These are phyloP conservation scores for Ceratobasidium theobromae DNA, from an alignment of 1,284 basidiomycete genomes.

Conservation along the genomic window DNA sequence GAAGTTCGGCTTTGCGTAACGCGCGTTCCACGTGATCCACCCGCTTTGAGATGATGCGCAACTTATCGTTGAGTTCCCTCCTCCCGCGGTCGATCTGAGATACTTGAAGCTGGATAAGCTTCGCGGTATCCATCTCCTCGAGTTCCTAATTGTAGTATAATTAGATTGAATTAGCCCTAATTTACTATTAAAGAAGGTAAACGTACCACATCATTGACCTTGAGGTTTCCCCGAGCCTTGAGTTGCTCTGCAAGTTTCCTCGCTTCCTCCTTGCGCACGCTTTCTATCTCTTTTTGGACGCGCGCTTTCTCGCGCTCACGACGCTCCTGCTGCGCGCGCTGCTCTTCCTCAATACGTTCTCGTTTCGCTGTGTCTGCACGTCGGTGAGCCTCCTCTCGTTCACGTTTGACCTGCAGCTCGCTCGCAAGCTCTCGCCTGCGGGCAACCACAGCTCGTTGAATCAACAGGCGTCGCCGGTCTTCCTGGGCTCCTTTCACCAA, in stretches of 20 bases:
- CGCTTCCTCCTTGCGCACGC: slow-evolving; percentile 81
- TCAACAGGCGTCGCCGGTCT: slow-evolving; percentile 74
- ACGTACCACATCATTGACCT: slow-evolving; percentile 78
- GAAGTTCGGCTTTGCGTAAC: slow-evolving; percentile 90
- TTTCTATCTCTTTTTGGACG: slow-evolving; percentile 80
- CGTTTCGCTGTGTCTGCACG: slow-evolving; percentile 70
- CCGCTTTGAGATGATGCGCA: slow-evolving; percentile 85
- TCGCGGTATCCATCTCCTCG: slow-evolving; percentile 83
- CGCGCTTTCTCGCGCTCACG: slow-evolving; percentile 74
- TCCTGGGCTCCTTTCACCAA: slow-evolving; percentile 62
- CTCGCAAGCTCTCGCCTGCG: slow-evolving; percentile 85
- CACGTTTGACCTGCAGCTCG: slow-evolving; percentile 82
- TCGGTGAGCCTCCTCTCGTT: slow-evolving; percentile 85
- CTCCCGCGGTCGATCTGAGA: slow-evolving; percentile 97
- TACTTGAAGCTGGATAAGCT: slow-evolving; percentile 89
- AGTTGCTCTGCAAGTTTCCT: slow-evolving; percentile 87
- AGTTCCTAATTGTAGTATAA: slow-evolving; percentile 58
- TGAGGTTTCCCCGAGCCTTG: slow-evolving; percentile 82
- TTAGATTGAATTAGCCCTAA: background rate
- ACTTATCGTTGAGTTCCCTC: slow-evolving; percentile 79
- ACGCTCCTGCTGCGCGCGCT: slow-evolving; percentile 64
- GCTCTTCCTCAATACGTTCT: slow-evolving; percentile 75
- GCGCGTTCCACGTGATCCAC: slow-evolving; percentile 97
- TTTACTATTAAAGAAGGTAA: background rate
- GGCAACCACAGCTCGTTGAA: slow-evolving; percentile 81